Evolutionary conservation across 2,329 filamentous ascomycete species (phyloP), one percentile per base, ranked within the genome.

Genomic region (Talaromyces rugulosus): DNA sequence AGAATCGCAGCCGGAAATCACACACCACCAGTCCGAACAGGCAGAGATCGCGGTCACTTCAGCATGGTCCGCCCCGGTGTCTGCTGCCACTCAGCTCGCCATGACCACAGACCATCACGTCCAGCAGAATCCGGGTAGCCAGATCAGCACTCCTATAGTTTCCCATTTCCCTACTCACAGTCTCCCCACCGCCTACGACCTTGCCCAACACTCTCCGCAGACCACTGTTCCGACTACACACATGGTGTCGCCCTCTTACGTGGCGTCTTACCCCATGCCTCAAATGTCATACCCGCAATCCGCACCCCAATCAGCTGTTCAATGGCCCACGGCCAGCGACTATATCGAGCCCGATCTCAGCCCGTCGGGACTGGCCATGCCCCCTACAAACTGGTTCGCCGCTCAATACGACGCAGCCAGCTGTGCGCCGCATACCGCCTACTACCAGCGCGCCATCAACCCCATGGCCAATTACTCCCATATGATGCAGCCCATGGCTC

Each of bases 401-500:
- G 47, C 36, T 36, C 12, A 56, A 58, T 62, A 62, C 44, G 58
- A 63, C 23, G 27, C 50, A 12, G n/a, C 47, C 6, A 40, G 14
- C 5, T 31, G 40, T 67, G 9, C 64, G 65, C 34, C 53, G 65
- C 1, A 58, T 64, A 14, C 64, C 68, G 11, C 68, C 1, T 72
- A 66, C 16, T 75, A 73, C 47, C 66, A 70, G 8, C 55, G 65
- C 23, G 64, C 69, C 27, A 68, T 70, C 44, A 57, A 71, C 28
- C 66, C 70, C 9, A 61, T 64, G 27, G 34, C 62, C n/a, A 52
- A 30, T 16, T 69, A 70, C 61, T 66, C 66, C 28, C 68, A 71
- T 30, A 63, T 67, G 18, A 66, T 72, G 66, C 66, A 68, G 28
- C 60, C 69, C 27, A 64, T 70, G 63, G 62, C 67, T 5, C 68